Percentiles rank a stretch among this genome's conserved stretches.
Evolutionary conservation across 176 grass and related monocot genomes (phyloP).

Genomic region (Oryza meyeriana): DNA sequence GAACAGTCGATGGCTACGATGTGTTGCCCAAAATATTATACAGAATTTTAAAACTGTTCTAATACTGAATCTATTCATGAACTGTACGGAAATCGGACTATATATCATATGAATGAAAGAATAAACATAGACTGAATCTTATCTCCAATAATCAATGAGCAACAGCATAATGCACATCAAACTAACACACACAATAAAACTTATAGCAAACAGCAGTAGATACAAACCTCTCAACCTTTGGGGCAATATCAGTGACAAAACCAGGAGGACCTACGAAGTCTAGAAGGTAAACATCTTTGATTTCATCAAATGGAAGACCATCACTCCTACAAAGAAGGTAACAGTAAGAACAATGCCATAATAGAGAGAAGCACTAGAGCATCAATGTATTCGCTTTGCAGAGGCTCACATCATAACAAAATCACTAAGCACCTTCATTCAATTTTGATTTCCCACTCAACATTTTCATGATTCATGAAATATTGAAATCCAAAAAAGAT

Average conservation of each 20-base stretch:
- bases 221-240: conserved; percentile 71
- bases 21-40: background rate
- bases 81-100: background rate
- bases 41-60: background rate
- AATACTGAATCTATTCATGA: background rate
- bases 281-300: conserved; percentile 80
- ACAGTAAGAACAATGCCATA: background rate
- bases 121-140: background rate
- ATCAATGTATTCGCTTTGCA: background rate
- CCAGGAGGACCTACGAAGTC: conserved; percentile 87
- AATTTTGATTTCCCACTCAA: background rate
- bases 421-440: background rate
- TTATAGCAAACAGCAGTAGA: background rate
- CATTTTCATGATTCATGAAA: background rate
- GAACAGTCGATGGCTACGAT: background rate
- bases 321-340: conserved; percentile 43
- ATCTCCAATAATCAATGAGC: background rate
- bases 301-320: conserved; percentile 70
- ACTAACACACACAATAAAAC: background rate
- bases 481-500: background rate
- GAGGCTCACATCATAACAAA: background rate
- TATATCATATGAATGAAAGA: background rate
- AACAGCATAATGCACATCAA: background rate
- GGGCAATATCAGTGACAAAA: conserved; percentile 72
- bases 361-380: background rate